These are phyloP conservation scores for Hanseniaspora gamundiae DNA, from an alignment of 1,139 yeast genomes.

Conservation along the genomic window DNA sequence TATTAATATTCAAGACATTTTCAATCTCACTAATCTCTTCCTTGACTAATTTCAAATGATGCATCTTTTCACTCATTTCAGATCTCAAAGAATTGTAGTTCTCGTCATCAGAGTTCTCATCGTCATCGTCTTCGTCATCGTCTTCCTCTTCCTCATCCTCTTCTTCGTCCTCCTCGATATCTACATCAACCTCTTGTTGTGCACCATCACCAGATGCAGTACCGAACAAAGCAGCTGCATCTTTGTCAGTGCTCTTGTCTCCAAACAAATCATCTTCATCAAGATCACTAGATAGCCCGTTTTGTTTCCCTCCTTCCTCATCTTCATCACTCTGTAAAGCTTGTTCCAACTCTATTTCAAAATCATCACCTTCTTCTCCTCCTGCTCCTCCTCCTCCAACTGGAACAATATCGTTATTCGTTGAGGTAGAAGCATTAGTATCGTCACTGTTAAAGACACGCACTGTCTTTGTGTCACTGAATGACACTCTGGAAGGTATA, in stretches of 20 bases:
- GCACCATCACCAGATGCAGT: not conserved
- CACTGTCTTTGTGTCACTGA: not conserved
- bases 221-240: not conserved
- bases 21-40: slow-evolving; percentile 84
- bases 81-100: slow-evolving; percentile 32
- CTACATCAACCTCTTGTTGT: not conserved
- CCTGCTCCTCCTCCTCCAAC: slow-evolving; percentile 18
- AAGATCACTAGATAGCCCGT: slow-evolving; percentile 15
- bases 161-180: slow-evolving; percentile 23
- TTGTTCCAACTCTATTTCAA: slow-evolving; percentile 29
- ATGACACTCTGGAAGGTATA: not conserved
- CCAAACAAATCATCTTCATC: slow-evolving; percentile 23
- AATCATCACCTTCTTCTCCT: slow-evolving; percentile 27
- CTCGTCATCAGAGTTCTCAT: slow-evolving; percentile 43
- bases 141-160: slow-evolving; percentile 35
- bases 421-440: too few relatives aligned
- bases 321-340: slow-evolving; percentile 28
- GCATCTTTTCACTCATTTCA: slow-evolving; percentile 31
- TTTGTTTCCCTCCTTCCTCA: slow-evolving; percentile 19
- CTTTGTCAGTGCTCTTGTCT: slow-evolving; percentile 25
- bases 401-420: not conserved
- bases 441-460: not conserved
- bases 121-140: slow-evolving; percentile 42
- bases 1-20: slow-evolving; percentile 64
- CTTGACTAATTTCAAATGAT: slow-evolving; percentile 63